Evolutionary conservation across 306 rosid genomes (phyloP).

Genomic region (Senna tora): DNA sequence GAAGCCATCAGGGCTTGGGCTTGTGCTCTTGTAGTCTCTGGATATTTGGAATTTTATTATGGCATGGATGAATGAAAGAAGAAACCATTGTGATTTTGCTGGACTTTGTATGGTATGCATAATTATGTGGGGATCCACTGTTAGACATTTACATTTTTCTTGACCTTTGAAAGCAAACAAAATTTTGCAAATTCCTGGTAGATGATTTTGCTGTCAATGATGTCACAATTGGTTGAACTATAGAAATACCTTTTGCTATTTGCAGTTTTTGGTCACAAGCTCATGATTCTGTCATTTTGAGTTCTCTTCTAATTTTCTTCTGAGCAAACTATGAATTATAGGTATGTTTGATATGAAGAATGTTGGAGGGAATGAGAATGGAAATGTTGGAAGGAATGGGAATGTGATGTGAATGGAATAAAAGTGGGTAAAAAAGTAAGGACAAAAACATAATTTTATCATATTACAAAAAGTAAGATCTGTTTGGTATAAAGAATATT

Average conservation of each 20-base stretch:
- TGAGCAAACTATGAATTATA: too few relatives aligned
- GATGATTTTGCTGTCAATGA: slow-evolving; percentile 1
- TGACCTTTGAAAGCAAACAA: neutral
- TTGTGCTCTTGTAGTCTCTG: slow-evolving; percentile 45
- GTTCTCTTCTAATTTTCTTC: neutral
- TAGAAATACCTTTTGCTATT: neutral
- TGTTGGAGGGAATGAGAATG: too few relatives aligned
- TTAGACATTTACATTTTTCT: slow-evolving; percentile 12
- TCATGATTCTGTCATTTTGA: neutral
- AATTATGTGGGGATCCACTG: neutral
- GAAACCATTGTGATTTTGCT: slow-evolving; percentile 2
- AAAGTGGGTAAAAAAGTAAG: too few relatives aligned
- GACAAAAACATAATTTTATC: too few relatives aligned
- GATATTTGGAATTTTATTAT: slow-evolving; percentile 3
- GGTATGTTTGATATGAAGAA: too few relatives aligned
- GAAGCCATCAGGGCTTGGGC: slow-evolving; percentile 50
- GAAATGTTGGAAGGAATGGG: too few relatives aligned
- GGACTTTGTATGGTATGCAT: slow-evolving; percentile 14
- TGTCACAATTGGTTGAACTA: slow-evolving; percentile 2
- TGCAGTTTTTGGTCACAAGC: slow-evolving; percentile 10
- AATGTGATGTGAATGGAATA: too few relatives aligned
- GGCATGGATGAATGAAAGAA: slow-evolving; percentile 2
- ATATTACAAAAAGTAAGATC: too few relatives aligned
- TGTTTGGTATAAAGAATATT: too few relatives aligned
- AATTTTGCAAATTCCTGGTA: neutral